Evolutionary conservation across 441 rosid species (phyloP).

Genomic region (Brassica hybrid): DNA sequence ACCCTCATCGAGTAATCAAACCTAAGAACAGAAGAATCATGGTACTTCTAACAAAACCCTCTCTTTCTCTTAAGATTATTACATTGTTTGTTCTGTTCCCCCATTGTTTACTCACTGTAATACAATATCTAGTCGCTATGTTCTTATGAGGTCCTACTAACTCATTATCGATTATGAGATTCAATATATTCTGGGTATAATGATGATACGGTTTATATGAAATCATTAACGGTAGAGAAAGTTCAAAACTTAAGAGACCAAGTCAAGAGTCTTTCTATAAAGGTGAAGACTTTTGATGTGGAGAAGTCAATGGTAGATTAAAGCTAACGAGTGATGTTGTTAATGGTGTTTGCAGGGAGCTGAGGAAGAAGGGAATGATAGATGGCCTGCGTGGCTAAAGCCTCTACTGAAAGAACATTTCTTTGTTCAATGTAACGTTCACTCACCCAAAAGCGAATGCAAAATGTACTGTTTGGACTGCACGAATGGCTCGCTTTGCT

Average conservation of each 20-base stretch:
- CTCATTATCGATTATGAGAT: slow-evolving; percentile 2
- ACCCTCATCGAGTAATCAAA: slow-evolving; percentile 74
- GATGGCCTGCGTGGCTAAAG: slow-evolving; percentile 86
- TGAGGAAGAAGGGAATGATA: slow-evolving; percentile 60
- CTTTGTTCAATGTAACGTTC: slow-evolving; percentile 78
- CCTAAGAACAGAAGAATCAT: slow-evolving; percentile 85
- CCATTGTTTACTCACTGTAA: neutral
- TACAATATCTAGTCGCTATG: slow-evolving; percentile 1
- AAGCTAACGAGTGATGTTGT: slow-evolving; percentile 18
- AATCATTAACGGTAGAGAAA: neutral
- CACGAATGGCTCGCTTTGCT: slow-evolving; percentile 71
- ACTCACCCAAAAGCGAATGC: slow-evolving; percentile 89
- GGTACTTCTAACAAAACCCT: slow-evolving; percentile 48
- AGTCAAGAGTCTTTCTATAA: slow-evolving; percentile 2
- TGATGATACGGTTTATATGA: neutral
- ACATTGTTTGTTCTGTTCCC: slow-evolving; percentile 26
- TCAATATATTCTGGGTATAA: neutral
- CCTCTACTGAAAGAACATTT: slow-evolving; percentile 67
- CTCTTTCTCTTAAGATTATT: slow-evolving; percentile 2
- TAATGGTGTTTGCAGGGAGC: slow-evolving; percentile 48
- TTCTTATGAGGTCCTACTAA: neutral
- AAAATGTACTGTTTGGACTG: slow-evolving; percentile 91
- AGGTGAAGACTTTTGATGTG: slow-evolving; percentile 19
- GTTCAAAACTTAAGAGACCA: neutral
- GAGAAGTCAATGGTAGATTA: slow-evolving; percentile 21